These are phyloP conservation scores for Amorphotheca resinae DNA, from an alignment of 495 filamentous ascomycete genomes.

Conservation along the genomic window DNA sequence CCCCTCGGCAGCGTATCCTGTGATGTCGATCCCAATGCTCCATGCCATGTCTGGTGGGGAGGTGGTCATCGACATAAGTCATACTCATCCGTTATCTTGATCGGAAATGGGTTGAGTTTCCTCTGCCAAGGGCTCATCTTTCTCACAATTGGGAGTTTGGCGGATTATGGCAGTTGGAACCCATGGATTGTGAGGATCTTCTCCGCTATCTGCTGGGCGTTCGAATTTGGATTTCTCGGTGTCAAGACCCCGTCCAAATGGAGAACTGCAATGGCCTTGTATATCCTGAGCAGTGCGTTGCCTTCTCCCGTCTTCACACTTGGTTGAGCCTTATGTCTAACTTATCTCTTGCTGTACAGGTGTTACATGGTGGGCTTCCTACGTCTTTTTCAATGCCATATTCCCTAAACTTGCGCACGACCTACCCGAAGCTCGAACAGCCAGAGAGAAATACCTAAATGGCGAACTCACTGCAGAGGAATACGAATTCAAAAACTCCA, in stretches of 20 bases:
- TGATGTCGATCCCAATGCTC: constrained; percentile 7
- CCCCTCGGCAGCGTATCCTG: constrained; percentile 16
- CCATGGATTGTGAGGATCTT: constrained; percentile 18
- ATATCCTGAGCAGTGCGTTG: constrained; percentile 18
- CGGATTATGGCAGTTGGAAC: constrained; percentile 21
- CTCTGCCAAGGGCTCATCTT: constrained; percentile 16
- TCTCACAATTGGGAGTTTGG: constrained; percentile 17
- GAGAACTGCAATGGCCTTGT: constrained; percentile 18
- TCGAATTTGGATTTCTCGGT: constrained; percentile 21
- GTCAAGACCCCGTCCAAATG: constrained; percentile 14
- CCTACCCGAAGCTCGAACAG: constrained; percentile 13
- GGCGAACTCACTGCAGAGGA: constrained; percentile 12
- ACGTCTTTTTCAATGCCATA: constrained; percentile 20
- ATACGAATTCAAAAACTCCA: constrained; percentile 13
- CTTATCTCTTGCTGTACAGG: constrained; percentile 3
- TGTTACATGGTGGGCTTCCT: constrained; percentile 19
- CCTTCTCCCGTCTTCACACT: too few relatives aligned
- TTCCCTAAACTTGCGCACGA: constrained; percentile 19
- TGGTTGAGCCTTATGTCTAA: not conserved
- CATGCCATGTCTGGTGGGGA: constrained; percentile 20
- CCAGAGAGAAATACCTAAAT: constrained; percentile 8
- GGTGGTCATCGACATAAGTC: constrained; percentile 15
- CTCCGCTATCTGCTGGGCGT: constrained; percentile 16
- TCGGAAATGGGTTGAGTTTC: constrained; percentile 17
- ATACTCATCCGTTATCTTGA: constrained; percentile 18